Evolutionary conservation across 306 rosid species (phyloP), one percentile per base, ranked within the genome.

Genomic region (Parietaria judaica): DNA sequence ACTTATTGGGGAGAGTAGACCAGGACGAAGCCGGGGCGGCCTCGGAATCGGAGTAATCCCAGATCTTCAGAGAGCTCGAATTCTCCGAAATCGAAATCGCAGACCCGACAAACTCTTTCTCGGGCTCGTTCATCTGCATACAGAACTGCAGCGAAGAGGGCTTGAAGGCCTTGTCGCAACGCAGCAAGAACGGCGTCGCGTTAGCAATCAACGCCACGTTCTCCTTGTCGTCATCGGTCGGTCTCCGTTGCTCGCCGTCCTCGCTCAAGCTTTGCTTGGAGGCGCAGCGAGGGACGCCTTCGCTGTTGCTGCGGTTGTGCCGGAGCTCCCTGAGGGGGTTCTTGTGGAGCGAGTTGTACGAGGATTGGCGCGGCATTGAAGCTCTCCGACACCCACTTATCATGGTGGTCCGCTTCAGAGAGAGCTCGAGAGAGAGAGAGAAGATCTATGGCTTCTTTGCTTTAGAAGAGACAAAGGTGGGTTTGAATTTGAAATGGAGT

Each of bases 11-110:
- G 66, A 91, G 68, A 10, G 92, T 83, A n/a, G 95, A 78, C 98
- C 98, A 91, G 50, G 98, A 88, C 0, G 98, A 91, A 79, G 98
- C 96, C 5, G 98, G 98, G 66, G 92, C 96, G 1, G 92, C 80
- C 53, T 91, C 98, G 0, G 98, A 91, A 68, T 88, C 96, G 16
- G 96, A 87, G 69, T 68, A 77, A 70, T 91, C 95, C 98, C 96
- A 91, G 31, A 88, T 75, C 64, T 91, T 91, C 58, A 78, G 66
- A 23, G 83, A 85, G 59, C 73, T 74, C 0, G 87, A 83, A 58
- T 68, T 70, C 17, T 77, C 81, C 1, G 86, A 81, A 78, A n/a
- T 82, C 83, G 81, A 79, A 82, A 14, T 76, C 44, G 54, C 64
- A 78, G 75, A 60, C 8, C 67, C 76, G 60, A 67, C 78, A 55